Base-by-base conservation (phyloP, 495 filamentous ascomycete genomes). In the Xylaria curta region DNA sequence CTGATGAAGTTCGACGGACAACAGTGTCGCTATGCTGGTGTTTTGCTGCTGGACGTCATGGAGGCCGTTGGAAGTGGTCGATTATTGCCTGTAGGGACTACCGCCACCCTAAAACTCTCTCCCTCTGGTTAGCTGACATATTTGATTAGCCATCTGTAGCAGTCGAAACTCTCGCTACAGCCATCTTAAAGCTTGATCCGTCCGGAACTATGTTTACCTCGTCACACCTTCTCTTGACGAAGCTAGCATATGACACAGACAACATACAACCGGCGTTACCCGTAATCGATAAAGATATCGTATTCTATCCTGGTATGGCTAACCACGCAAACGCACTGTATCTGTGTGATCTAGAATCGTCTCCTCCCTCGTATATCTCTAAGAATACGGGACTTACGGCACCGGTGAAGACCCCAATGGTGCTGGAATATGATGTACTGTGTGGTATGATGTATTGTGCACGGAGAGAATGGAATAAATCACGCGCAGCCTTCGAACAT, bases 381-480 rank as follows among this genome's bases (percentile, higher is more conserved):
- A 72, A 81, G 26, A 76, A 83, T 1, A 86, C 87, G 1, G 89
- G 88, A 4, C 82, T 95, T 59, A 89, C 90, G 12, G 74, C 79
- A 0, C 84, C 84, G 40, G 64, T 97, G 24, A 86, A 82, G 21
- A 81, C 87, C 69, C 80, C 83, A 59, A 84, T 90, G 53, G 85
- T 95, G 56, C 80, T 97, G 28, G 88, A 91, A 73, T 98, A 97
- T 81, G 94, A 94, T 74, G 80, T 96, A 4, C 85, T 92, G 61
- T 89, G 91, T 60, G 95, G 90, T 28, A 89, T 94, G 87, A 85
- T 94, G 66, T 97, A 94, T 80, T 91, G 94, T 80, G 87, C 88
- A 6, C 75, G 89, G 19, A 88, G 90, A 73, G 80, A 91, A 65
- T 98, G 92, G 93, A 81, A 85, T 38, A 88, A 89, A 69, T 94